A percentile compares a stretch with the other conserved stretches of the same genome.
These are phyloP conservation scores for Skeletonema costatum DNA, from an alignment of 108 stramenopile species.

Conservation along the genomic window DNA sequence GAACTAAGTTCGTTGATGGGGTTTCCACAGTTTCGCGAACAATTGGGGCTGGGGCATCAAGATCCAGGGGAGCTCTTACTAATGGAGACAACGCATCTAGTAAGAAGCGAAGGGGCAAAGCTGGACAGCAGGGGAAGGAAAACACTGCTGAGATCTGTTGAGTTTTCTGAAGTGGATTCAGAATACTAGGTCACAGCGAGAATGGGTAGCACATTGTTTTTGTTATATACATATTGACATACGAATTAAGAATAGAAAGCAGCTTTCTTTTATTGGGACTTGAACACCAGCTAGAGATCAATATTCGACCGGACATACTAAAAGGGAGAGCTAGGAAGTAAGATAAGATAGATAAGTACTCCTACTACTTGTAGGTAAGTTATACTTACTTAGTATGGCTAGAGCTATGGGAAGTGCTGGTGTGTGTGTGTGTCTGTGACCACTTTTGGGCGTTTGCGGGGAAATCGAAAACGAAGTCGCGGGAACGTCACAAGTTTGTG, in stretches of 20 bases:
- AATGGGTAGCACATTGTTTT: not conserved
- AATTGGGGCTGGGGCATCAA: slow-evolving; percentile 73
- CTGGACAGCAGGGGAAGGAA: slow-evolving; percentile 31
- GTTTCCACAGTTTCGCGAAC: slow-evolving; percentile 96
- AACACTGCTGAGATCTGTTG: slow-evolving; percentile 19
- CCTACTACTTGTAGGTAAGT: too few species aligned
- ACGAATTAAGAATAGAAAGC: not conserved
- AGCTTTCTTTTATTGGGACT: too few species aligned
- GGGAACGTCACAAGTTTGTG: too few species aligned
- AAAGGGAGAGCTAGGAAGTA: too few species aligned
- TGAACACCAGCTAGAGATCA: too few species aligned
- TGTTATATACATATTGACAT: slow-evolving; percentile 3
- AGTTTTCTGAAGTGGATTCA: slow-evolving; percentile 14
- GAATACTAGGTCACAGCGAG: not conserved
- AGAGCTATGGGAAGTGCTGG: too few species aligned
- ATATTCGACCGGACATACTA: too few species aligned
- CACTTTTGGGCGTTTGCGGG: too few species aligned
- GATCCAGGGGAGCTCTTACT: slow-evolving; percentile 49
- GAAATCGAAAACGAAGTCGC: too few species aligned
- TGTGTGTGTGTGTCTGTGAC: too few species aligned
- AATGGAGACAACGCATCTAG: slow-evolving; percentile 20
- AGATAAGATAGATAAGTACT: too few species aligned
- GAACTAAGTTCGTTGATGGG: slow-evolving; percentile 98
- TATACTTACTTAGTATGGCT: too few species aligned
- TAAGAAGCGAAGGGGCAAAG: slow-evolving; percentile 16